Evolutionary conservation across 495 filamentous ascomycete species (phyloP), one percentile per base, ranked within the genome.

Genomic region (Penicillium goetzii): DNA sequence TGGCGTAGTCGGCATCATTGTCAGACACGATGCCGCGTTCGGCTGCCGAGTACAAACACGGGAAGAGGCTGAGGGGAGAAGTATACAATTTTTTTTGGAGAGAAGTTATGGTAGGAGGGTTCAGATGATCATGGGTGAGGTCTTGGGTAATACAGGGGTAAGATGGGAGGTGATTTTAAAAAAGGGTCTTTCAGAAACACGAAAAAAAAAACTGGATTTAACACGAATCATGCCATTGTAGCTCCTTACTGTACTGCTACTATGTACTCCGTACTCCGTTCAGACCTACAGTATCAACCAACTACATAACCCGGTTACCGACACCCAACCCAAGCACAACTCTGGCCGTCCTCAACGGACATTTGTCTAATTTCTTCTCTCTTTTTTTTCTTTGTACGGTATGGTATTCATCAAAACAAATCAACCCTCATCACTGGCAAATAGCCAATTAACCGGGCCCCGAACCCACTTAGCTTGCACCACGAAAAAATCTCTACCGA

Each of bases 381-480:
- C 4, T 28, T 28, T 28, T 32, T 32, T 4, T 11, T 51, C 23
- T 51, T 3, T 4, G 47, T 51, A 51, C 14, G 11, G 47, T 51
- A 51, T 28, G 30, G 47, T 51, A 51, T 17, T 26, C 47, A 15
- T 19, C 21, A 4, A 47, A 17, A 30, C 14, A 30, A 30, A 34
- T 50, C 25, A 32, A 32, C 5, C 41, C 51, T 51, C 50, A 28
- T 53, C 19, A n/a, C 45, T 50, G 19, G 25, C 25, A 30, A 14
- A 43, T 28, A 9, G 19, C 34, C 23, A 59, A 63, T 62, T 60
- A 68, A 54, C 58, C 56, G 62, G 30, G 8, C 43, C 0, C n/a
- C 4, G 25, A 57, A n/a, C 47, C 51, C 45, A 56, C 50, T 57
- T 51, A 21, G 23, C 28, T 41, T 50, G 30, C 32, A 33, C 33